These are phyloP conservation scores for Suhomyces kunorum DNA, from an alignment of 1,139 yeast species.

Conservation along the genomic window DNA sequence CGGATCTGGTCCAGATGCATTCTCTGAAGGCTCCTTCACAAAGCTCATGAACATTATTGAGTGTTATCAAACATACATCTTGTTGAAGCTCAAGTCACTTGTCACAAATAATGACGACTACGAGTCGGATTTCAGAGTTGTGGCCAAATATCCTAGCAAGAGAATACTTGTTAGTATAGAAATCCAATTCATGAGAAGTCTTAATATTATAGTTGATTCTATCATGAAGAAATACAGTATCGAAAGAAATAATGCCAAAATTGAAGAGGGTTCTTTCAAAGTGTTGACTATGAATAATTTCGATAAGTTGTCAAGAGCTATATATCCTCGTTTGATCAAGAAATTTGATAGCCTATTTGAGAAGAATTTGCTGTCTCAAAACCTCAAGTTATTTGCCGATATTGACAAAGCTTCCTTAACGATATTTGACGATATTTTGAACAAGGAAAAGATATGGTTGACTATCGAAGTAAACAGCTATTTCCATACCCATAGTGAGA, in stretches of 20 bases:
- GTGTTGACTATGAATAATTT: constrained; percentile 50
- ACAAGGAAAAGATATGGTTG: constrained; percentile 40
- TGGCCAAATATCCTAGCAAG: constrained; percentile 43
- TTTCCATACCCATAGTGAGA: constrained; percentile 21
- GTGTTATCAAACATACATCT: constrained; percentile 38
- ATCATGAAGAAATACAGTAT: constrained; percentile 46
- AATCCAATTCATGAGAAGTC: constrained; percentile 50
- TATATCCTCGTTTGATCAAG: constrained; percentile 37
- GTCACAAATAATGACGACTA: constrained; percentile 38
- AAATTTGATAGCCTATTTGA: constrained; percentile 40
- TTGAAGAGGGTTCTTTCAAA: constrained; percentile 37
- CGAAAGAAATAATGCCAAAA: constrained; percentile 28
- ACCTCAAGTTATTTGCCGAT: constrained; percentile 45
- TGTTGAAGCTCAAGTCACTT: constrained; percentile 33
- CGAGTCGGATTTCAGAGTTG: constrained; percentile 19
- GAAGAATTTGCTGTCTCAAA: constrained; percentile 40
- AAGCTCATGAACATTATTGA: constrained; percentile 47
- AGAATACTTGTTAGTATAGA: constrained; percentile 45
- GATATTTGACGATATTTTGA: constrained; percentile 45
- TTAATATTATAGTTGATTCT: constrained; percentile 51
- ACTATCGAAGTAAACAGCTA: constrained; percentile 32
- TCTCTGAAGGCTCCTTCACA: constrained; percentile 27
- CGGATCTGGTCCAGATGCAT: constrained; percentile 6
- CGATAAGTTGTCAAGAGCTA: constrained; percentile 36
- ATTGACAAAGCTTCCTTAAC: constrained; percentile 47